Evolutionary conservation across 768 basidiomycete species (phyloP).

Genomic region (Leccinum rimulosum): DNA sequence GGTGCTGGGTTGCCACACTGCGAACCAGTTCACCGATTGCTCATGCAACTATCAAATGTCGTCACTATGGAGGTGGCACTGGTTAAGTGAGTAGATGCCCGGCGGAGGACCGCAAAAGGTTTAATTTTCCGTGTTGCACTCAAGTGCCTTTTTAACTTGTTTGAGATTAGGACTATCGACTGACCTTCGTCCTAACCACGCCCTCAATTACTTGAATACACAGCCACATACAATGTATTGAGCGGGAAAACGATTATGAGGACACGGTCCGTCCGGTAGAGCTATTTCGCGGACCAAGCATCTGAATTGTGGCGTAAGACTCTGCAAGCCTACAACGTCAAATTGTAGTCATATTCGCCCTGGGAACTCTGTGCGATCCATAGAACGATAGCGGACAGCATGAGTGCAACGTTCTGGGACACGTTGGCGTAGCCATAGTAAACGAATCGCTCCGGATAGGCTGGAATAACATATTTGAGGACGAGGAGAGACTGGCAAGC

Average conservation of each 20-base stretch:
- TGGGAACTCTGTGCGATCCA: constrained; percentile 89
- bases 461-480: constrained; percentile 82
- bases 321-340: constrained; percentile 51
- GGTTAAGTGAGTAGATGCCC: neutral
- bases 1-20: neutral
- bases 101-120: neutral
- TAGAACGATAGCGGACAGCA: constrained; percentile 82
- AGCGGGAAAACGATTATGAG: neutral
- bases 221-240: neutral
- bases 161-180: neutral
- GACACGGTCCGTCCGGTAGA: neutral
- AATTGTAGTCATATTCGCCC: constrained; percentile 91
- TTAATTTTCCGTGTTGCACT: neutral
- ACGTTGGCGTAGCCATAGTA: constrained; percentile 97
- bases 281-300: constrained; percentile 2
- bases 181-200: neutral
- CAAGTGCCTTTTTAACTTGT: neutral
- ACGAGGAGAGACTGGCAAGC: constrained; percentile 72
- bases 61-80: neutral
- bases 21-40: neutral
- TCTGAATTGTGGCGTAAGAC: neutral
- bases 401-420: constrained; percentile 84
- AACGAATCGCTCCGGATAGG: constrained; percentile 69
- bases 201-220: neutral
- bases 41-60: neutral